Evolutionary conservation across 768 basidiomycete species (phyloP).

Genomic region (Gymnopilus junonius): DNA sequence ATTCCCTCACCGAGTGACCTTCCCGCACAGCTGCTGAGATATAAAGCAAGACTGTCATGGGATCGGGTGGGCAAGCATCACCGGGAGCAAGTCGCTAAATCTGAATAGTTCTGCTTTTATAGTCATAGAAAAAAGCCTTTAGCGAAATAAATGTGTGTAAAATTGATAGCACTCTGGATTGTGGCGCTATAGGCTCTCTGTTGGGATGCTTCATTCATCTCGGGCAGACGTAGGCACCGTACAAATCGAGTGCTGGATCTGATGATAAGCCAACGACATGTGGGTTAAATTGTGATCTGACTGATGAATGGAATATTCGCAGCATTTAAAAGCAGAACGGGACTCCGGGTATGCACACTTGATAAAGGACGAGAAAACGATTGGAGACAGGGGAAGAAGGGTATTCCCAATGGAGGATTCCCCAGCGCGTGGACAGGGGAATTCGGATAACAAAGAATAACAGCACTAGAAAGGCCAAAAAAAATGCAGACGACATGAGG

Average conservation of each 20-base stretch:
- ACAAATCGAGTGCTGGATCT: not conserved
- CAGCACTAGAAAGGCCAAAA: constrained; percentile 1
- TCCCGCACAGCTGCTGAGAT: constrained; percentile 18
- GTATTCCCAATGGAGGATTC: constrained; percentile 12
- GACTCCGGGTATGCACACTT: not conserved
- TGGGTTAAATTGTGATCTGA: constrained; percentile 2
- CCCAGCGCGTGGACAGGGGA: constrained; percentile 3
- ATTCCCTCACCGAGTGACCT: constrained; percentile 21
- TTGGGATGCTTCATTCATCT: not conserved
- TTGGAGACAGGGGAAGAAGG: not conserved
- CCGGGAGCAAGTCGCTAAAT: not conserved
- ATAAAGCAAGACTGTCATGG: not conserved
- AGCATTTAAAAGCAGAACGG: constrained; percentile 3
- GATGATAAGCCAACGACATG: not conserved
- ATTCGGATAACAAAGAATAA: constrained; percentile 4
- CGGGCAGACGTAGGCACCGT: not conserved
- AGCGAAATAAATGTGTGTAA: not conserved
- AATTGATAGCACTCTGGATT: not conserved
- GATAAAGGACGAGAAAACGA: not conserved
- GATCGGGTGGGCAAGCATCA: not conserved
- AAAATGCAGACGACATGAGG: constrained; percentile 26
- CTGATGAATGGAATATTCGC: constrained; percentile 1
- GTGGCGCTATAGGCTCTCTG: not conserved
- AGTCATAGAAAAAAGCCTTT: not conserved
- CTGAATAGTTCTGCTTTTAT: not conserved